Evolutionary conservation across 352 stramenopile genomes (phyloP).

Genomic region (Saprolegnia parasitica): DNA sequence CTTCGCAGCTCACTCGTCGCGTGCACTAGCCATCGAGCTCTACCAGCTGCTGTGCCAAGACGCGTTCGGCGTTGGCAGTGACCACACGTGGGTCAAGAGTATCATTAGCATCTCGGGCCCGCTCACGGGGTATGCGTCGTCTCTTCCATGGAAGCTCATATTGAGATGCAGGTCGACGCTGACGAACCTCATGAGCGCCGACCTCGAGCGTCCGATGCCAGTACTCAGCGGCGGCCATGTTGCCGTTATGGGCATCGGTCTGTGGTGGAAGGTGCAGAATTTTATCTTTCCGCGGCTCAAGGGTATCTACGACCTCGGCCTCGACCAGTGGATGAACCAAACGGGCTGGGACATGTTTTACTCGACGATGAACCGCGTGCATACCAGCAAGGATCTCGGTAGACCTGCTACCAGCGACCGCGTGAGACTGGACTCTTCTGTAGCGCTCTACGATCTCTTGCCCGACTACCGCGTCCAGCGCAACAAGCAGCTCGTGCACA

Average conservation of each 20-base stretch:
- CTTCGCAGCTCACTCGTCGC: background rate
- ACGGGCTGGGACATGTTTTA: constrained; percentile 30
- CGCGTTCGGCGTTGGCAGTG: constrained; percentile 51
- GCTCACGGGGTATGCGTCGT: constrained; percentile 39
- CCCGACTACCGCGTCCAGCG: constrained; percentile 46
- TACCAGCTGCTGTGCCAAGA: constrained; percentile 63
- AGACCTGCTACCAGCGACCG: background rate
- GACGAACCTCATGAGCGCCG: constrained; percentile 47
- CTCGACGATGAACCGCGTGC: constrained; percentile 25
- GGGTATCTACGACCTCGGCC: constrained; percentile 44
- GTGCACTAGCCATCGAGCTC: constrained; percentile 57
- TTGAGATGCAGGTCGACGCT: constrained; percentile 37
- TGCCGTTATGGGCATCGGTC: constrained; percentile 38
- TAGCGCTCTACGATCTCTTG: constrained; percentile 47
- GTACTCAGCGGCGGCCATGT: constrained; percentile 39
- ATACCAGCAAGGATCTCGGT: constrained; percentile 39
- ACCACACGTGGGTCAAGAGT: constrained; percentile 51
- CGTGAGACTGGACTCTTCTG: background rate
- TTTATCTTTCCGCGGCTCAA: constrained; percentile 43
- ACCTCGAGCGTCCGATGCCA: constrained; percentile 35
- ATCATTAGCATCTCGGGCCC: constrained; percentile 60
- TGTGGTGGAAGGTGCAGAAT: constrained; percentile 46
- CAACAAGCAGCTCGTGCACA: constrained; percentile 47
- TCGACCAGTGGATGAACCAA: constrained; percentile 49
- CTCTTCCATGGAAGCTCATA: background rate